These are phyloP conservation scores for Tolypocladium ophioglossoides DNA, from an alignment of 2,329 filamentous ascomycete genomes.

Conservation along the genomic window DNA sequence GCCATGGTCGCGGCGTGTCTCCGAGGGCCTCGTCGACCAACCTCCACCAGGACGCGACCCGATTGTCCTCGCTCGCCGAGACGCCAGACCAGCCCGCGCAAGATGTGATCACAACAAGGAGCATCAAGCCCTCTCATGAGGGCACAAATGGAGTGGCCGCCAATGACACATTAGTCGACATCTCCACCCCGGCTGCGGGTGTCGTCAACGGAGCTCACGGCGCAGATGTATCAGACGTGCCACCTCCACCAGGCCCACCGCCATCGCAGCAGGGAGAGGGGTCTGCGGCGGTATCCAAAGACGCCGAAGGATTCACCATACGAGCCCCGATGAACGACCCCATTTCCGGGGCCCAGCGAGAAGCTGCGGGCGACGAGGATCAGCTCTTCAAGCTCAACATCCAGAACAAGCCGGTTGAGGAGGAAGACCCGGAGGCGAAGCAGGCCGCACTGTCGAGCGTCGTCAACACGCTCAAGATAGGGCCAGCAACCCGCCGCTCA, in stretches of 20 bases:
- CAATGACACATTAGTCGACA: conserved; percentile 17
- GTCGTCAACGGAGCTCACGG: conserved; percentile 37
- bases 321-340: conserved; percentile 52
- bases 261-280: conserved; percentile 31
- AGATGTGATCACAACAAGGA: conserved; percentile 13
- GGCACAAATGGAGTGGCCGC: conserved; percentile 34
- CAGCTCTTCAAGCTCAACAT: conserved; percentile 72
- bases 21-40: conserved; percentile 51
- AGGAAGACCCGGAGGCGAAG: conserved; percentile 66
- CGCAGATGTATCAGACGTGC: conserved; percentile 38
- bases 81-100: conserved; percentile 29
- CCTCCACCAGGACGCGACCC: conserved; percentile 39
- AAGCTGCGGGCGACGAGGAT: conserved; percentile 49
- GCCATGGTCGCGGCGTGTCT: conserved; percentile 47
- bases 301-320: conserved; percentile 69
- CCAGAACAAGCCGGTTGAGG: conserved; percentile 63
- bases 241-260: conserved; percentile 41
- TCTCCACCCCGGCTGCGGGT: conserved; percentile 18
- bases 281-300: conserved; percentile 34
- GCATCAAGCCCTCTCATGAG: conserved; percentile 23
- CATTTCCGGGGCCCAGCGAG: conserved; percentile 63
- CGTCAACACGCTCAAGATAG: conserved; percentile 57
- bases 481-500: conserved; percentile 55
- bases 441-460: conserved; percentile 66
- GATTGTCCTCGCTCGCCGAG: conserved; percentile 48